Base-by-base conservation (phyloP, 176 grass and related monocot species). In the Chrysopogon serrulatus region DNA sequence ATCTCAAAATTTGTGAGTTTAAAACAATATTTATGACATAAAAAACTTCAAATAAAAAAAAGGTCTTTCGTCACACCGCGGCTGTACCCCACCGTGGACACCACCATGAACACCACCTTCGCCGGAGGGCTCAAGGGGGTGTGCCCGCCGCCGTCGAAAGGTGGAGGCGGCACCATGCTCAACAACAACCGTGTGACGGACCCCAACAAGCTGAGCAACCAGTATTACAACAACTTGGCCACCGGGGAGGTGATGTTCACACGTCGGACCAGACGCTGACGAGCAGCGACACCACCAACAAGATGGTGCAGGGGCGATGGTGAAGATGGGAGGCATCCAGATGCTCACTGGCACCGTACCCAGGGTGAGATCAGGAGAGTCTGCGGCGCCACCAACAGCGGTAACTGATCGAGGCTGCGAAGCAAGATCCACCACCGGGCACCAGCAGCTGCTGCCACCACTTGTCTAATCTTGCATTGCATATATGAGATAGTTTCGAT, bases 21-120 rank as follows among this genome's bases (percentile, higher is more conserved):
- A n/a, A n/a, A n/a, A n/a, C n/a, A n/a, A n/a, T n/a, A n/a, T n/a
- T n/a, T n/a, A n/a, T n/a, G n/a, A n/a, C n/a, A n/a, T n/a, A n/a
- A n/a, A n/a, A n/a, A n/a, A n/a, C n/a, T n/a, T n/a, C n/a, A n/a
- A n/a, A n/a, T n/a, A n/a, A n/a, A n/a, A n/a, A n/a, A n/a, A n/a
- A n/a, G n/a, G n/a, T 19, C n/a, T 32, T 87, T 87, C 59, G 74
- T 93, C 36, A 87, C 67, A 6, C 73, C 73, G 0, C 41, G 91
- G 62, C 77, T 96, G 26, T 93, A 93, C 84, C 85, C 89, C 33
- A 76, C 31, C 14, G 68, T 69, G 4, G 91, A 96, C 72, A 64
- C 88, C 0, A 79, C 72, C 0, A 82, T 96, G 31, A 51, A 91
- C 32, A 53, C 73, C 74, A 67, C 79, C 39, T 88, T 79, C 44